These are phyloP conservation scores for Neurospora sp. DNA, from an alignment of 495 filamentous ascomycete genomes.

Conservation along the genomic window DNA sequence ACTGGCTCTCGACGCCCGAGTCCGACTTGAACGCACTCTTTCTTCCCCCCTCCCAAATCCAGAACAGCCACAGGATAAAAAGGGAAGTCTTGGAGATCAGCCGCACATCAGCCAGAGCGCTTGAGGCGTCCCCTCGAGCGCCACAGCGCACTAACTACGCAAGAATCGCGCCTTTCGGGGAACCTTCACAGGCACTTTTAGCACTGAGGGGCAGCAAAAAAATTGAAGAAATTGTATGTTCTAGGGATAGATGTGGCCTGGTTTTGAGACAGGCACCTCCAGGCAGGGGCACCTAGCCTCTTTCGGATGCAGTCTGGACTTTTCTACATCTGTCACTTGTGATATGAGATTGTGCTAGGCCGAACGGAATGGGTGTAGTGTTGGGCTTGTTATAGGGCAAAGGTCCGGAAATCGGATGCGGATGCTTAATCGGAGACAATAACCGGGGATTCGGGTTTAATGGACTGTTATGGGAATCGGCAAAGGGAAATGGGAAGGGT, in stretches of 20 bases:
- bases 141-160: background rate
- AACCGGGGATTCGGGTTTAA: background rate
- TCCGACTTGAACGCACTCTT: background rate
- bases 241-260: background rate
- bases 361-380: background rate
- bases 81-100: background rate
- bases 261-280: background rate
- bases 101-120: background rate
- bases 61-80: background rate
- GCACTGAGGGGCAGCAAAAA: background rate
- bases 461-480: background rate
- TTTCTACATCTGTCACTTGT: background rate
- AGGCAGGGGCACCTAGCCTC: background rate
- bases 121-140: background rate
- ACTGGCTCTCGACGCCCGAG: background rate
- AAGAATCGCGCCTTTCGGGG: background rate
- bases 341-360: background rate
- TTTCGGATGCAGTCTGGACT: background rate
- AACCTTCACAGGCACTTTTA: background rate
- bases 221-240: background rate
- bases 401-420: background rate
- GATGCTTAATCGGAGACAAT: background rate
- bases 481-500: background rate
- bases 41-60: background rate
- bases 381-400: background rate